Conservation (phyloP, 208 protist species). For the Leishmania mexicana region DNA sequence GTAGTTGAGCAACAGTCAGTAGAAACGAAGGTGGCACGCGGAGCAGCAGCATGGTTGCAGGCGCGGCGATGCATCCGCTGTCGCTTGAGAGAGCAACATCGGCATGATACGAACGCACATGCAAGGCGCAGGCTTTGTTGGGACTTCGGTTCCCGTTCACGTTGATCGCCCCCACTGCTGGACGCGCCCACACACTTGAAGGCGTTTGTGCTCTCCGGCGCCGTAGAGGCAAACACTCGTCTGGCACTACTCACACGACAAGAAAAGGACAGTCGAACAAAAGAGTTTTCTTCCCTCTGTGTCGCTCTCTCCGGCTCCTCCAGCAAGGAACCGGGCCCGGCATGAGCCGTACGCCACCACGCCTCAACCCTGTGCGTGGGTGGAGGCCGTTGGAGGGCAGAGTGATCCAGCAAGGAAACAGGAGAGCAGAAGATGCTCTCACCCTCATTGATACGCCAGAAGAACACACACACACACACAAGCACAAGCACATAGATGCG, state of each 20-base stretch:
- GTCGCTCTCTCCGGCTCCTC: not conserved
- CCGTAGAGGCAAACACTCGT: not conserved
- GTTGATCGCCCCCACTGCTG: not conserved
- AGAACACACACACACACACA: not conserved
- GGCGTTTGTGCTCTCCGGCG: not conserved
- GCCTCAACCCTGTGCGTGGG: not conserved
- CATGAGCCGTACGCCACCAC: not conserved
- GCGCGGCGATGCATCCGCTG: not conserved
- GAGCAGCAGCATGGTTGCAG: not conserved
- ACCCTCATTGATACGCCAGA: not conserved
- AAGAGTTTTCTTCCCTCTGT: not conserved
- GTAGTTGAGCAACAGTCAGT: not conserved
- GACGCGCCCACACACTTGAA: not conserved
- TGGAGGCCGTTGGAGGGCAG: not conserved
- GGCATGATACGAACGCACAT: not conserved
- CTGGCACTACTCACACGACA: not conserved
- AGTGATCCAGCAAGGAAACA: not conserved
- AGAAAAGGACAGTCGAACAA: not conserved
- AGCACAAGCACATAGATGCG: not conserved
- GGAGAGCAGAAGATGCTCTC: not conserved
- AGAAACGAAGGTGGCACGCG: not conserved
- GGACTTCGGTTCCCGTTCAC: not conserved
- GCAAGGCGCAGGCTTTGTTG: not conserved
- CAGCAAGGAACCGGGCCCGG: not conserved
- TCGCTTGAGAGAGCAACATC: not conserved